Percentiles rank a stretch among this genome's conserved stretches.
These are phyloP conservation scores for Alternaria gaisen DNA, from an alignment of 2,329 filamentous ascomycete genomes.

Conservation along the genomic window DNA sequence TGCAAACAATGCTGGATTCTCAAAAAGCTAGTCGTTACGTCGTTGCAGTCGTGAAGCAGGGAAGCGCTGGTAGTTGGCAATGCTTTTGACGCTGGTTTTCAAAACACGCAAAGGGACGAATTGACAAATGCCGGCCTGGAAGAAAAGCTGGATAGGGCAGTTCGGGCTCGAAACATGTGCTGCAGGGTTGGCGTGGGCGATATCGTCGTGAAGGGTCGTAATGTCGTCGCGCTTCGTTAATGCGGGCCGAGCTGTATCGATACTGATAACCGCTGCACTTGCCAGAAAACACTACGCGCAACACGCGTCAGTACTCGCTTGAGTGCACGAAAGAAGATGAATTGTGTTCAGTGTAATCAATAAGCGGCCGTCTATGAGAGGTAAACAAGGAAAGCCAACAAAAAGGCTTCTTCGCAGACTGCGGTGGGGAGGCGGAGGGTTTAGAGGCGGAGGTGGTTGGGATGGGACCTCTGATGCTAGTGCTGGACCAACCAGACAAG, in stretches of 20 bases:
- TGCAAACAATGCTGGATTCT: constrained; percentile 52
- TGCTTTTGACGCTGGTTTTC: constrained; percentile 44
- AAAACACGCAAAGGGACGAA: constrained; percentile 44
- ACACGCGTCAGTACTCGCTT: constrained; percentile 36
- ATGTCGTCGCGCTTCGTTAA: constrained; percentile 44
- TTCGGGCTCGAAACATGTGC: constrained; percentile 31
- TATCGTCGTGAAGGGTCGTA: constrained; percentile 41
- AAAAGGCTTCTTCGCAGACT: constrained; percentile 39
- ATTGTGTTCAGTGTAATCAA: constrained; percentile 14
- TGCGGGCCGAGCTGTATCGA: constrained; percentile 46
- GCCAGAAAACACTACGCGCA: constrained; percentile 38
- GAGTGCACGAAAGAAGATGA: constrained; percentile 13
- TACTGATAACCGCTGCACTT: constrained; percentile 37
- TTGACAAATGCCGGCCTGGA: constrained; percentile 38
- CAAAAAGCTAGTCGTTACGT: constrained; percentile 53
- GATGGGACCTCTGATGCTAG: constrained; percentile 50
- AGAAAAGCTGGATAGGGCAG: constrained; percentile 35
- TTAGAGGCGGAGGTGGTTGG: constrained; percentile 55
- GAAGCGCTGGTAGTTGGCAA: constrained; percentile 30
- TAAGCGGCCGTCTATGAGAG: constrained; percentile 34
- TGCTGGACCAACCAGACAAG: constrained; percentile 47
- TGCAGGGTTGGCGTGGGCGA: constrained; percentile 23
- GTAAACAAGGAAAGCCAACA: constrained; percentile 32
- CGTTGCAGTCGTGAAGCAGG: constrained; percentile 52
- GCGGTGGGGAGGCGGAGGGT: constrained; percentile 48